Base-by-base conservation (phyloP, 352 stramenopile species). In the Globisporangium acanthophoron region DNA sequence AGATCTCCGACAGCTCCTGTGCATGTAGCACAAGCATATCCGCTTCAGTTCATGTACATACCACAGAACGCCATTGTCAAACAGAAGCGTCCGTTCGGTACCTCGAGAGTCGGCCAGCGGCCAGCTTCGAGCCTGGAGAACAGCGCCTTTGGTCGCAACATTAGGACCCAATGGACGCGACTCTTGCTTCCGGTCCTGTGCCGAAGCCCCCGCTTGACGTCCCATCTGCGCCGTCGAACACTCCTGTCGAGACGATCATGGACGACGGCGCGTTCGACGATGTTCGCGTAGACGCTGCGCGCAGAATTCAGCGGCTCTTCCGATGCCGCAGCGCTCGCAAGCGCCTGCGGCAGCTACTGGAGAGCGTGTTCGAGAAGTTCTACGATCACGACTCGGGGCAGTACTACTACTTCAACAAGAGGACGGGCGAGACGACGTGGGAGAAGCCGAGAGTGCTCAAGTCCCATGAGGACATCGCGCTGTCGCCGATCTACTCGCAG, bases 341-440 rank as follows among this genome's bases (percentile, higher is more conserved):
- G 52, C 69, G 67, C 24, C 53, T 90, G 47, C 65, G 66, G 3
- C 53, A 56, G 46, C 64, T 90, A 57, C 69, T 92, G 15, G 62
- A 70, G 16, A 75, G 67, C 1, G 74, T 92, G 1, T 82, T 88
- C 48, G 71, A 85, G 43, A 86, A 85, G 58, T 90, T 80, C 58
- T 90, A 86, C 62, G 82, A 92, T 47, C 63, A 78, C 27, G 70
- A 82, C 24, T 87, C 78, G 31, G 80, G 77, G 1, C 52, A 69
- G 3, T 83, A 76, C 56, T 90, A 91, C 62, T 93, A 93, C 61
- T 56, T 87, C 65, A 87, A 90, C 59, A 82, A 74, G 44, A 69
- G 70, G 16, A 88, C 80, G 29, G 70, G 77, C 21, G 71, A 90
- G 65, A 90, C 74, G 31, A 87, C 78, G 52, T 93, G 83, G 80